Evolutionary conservation across 2,329 filamentous ascomycete species (phyloP).

Genomic region (Paraconiothyrium brasiliense): DNA sequence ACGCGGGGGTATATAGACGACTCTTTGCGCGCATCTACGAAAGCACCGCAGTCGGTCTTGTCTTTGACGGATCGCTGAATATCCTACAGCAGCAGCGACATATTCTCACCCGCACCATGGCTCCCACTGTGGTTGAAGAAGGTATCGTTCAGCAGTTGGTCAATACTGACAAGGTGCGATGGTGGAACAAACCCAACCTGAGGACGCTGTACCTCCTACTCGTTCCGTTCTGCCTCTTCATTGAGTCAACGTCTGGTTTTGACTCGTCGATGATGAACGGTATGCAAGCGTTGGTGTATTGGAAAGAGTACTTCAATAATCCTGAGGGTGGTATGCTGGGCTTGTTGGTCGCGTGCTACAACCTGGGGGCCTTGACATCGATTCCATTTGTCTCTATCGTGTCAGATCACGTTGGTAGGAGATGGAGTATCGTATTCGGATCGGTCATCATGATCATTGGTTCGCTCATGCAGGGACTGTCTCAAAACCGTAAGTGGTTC

Average conservation of each 20-base stretch:
- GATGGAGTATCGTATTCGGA: constrained; percentile 66
- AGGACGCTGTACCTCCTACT: constrained; percentile 66
- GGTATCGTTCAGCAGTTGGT: constrained; percentile 45
- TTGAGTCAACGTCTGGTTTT: constrained; percentile 70
- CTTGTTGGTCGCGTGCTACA: constrained; percentile 68
- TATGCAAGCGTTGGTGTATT: constrained; percentile 45
- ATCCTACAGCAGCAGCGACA: constrained; percentile 1
- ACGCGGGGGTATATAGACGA: constrained; percentile 11
- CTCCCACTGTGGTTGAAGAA: constrained; percentile 27
- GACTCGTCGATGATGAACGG: constrained; percentile 61
- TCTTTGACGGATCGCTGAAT: not conserved
- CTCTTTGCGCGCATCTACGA: constrained; percentile 1
- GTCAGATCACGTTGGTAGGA: constrained; percentile 64
- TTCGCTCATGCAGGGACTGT: constrained; percentile 65
- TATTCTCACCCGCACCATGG: constrained; percentile 29
- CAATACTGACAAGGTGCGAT: constrained; percentile 54
- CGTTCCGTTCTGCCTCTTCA: constrained; percentile 69
- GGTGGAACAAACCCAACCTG: constrained; percentile 69
- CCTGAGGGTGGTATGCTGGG: constrained; percentile 60
- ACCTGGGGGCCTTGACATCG: constrained; percentile 66
- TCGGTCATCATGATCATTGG: constrained; percentile 65
- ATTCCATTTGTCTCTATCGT: constrained; percentile 67
- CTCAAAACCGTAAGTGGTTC: constrained; percentile 49
- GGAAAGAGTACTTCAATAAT: constrained; percentile 59
- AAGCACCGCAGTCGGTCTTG: constrained; percentile 8